These are phyloP conservation scores for Spergularia bocconei DNA, from an alignment of 148 eudicot species.

Conservation along the genomic window DNA sequence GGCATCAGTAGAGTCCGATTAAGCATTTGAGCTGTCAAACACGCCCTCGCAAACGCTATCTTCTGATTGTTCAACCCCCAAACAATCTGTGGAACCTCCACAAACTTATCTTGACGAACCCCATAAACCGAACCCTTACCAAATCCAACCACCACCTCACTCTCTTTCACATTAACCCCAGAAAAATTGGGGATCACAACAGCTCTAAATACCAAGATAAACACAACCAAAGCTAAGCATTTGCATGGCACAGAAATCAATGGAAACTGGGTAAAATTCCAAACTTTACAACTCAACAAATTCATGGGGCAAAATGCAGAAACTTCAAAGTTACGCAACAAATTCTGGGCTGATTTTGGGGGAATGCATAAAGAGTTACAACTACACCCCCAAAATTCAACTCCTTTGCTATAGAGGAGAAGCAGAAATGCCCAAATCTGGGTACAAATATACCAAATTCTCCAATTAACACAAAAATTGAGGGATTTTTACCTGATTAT, in stretches of 20 bases:
- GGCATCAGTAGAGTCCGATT: constrained; percentile 89
- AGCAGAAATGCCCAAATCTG: too few species aligned
- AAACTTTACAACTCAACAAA: constrained; percentile 33
- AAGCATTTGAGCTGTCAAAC: constrained; percentile 76
- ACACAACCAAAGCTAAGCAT: constrained; percentile 48
- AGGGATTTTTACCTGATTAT: too few species aligned
- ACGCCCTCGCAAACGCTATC: constrained; percentile 92
- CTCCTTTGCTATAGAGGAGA: too few species aligned
- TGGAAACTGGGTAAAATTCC: constrained; percentile 38
- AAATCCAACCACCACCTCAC: constrained; percentile 15
- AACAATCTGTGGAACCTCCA: constrained; percentile 90
- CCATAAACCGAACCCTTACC: constrained; percentile 17
- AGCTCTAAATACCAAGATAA: constrained; percentile 47
- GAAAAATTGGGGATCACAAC: constrained; percentile 36
- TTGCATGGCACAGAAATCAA: constrained; percentile 48
- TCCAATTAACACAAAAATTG: too few species aligned
- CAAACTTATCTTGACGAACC: constrained; percentile 44
- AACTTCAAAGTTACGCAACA: not conserved
- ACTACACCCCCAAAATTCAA: too few species aligned
- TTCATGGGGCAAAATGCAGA: constrained; percentile 30
- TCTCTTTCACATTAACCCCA: constrained; percentile 28
- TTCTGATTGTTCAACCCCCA: constrained; percentile 99
- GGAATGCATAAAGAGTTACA: too few species aligned
- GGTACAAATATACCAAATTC: too few species aligned
- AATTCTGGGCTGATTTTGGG: not conserved